A percentile compares a stretch with the other conserved stretches of the same genome.
Conservation (phyloP, 2,329 filamentous ascomycete species). For the Clarireedia paspali region DNA sequence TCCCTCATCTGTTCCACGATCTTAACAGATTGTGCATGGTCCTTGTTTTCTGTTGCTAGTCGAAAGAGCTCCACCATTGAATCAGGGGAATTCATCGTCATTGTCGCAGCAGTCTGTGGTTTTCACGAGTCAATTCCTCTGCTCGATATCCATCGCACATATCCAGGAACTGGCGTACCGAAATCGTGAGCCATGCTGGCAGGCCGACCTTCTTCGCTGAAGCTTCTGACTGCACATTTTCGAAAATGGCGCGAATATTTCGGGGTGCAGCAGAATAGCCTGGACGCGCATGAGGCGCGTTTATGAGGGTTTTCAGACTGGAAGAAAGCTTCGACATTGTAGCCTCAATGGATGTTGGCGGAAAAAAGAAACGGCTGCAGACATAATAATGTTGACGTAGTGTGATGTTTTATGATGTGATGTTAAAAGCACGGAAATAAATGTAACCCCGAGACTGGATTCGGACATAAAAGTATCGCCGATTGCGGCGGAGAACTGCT, state of each 20-base stretch:
- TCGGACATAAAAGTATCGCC: slow-evolving; percentile 1
- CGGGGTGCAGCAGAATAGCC: slow-evolving; percentile 57
- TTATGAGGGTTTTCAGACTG: slow-evolving; percentile 66
- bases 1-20: slow-evolving; percentile 66
- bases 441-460: neutral
- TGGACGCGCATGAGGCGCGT: slow-evolving; percentile 58
- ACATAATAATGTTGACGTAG: neutral
- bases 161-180: slow-evolving; percentile 35
- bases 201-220: slow-evolving; percentile 51
- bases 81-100: slow-evolving; percentile 80
- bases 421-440: neutral
- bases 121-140: neutral
- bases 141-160: neutral
- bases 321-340: slow-evolving; percentile 66
- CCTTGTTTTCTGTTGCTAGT: slow-evolving; percentile 21
- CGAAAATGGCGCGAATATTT: slow-evolving; percentile 56
- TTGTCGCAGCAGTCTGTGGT: slow-evolving; percentile 65
- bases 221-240: slow-evolving; percentile 56
- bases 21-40: slow-evolving; percentile 19
- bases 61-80: slow-evolving; percentile 52
- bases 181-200: slow-evolving; percentile 59
- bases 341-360: neutral
- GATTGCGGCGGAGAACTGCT: neutral
- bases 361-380: neutral
- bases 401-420: neutral